Evolutionary conservation across 495 filamentous ascomycete genomes (phyloP), one percentile per base, ranked within the genome.

Genomic region (Penicillium longicatenatum): DNA sequence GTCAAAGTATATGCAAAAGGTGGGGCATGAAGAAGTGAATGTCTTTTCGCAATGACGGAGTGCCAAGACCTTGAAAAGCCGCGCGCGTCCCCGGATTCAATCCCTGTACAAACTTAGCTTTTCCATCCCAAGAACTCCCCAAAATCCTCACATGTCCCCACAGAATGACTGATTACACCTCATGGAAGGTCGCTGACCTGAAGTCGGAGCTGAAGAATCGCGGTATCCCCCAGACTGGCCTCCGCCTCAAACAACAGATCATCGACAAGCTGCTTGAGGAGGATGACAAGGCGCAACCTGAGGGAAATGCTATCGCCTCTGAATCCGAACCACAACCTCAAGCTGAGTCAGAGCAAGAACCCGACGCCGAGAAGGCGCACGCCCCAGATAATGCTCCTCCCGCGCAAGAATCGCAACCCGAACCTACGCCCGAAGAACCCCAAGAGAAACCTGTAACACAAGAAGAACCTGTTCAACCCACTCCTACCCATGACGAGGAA

Each of bases 201-300:
- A 81, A 81, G 64, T 75, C 77, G 20, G 79, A 83, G 65, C 70
- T 82, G 56, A 79, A 79, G 58, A 76, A 66, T 50, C 80, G 79
- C 53, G 76, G 74, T 46, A 74, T 83, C 52, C 70, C 79, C 29
- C 79, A 79, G 56, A 80, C 80, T 17, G 79, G 79, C 3, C 67
- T 82, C 33, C 73, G 80, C 48, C 67, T 79, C n/a, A 80, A 80
- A 59, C 75, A 79, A 48, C 65, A 80, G 6, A 72, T 78, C 33
- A 70, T 83, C 50, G 75, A 81, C 52, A 72, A 71, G 52, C 54
- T 83, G n/a, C 46, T 67, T 3, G 78, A 82, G 44, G 71, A 76
- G 39, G 79, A 82, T 57, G 66, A 62, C 16, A 67, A 73, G 11
- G 60, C 50, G 19, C 54, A 68, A 46, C 50, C 65, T 39, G 52